These are phyloP conservation scores for Lactarius hengduanensis DNA, from an alignment of 768 basidiomycete genomes.

Conservation along the genomic window DNA sequence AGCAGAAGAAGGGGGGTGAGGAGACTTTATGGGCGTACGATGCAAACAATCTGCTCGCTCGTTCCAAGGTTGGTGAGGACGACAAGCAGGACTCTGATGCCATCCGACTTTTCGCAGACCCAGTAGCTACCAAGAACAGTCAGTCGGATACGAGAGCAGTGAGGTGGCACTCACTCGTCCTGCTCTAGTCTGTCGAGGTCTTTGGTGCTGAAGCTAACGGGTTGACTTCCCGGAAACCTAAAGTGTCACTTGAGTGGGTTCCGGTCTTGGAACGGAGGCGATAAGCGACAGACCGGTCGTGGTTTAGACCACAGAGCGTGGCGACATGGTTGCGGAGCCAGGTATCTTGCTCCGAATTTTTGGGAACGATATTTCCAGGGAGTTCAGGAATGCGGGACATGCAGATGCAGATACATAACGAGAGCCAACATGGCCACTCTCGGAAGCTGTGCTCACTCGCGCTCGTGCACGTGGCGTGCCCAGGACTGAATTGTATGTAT, in stretches of 20 bases:
- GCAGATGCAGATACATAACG: constrained; percentile 13
- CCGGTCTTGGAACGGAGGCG: background rate
- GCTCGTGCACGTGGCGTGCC: constrained; percentile 10
- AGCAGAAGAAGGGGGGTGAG: background rate
- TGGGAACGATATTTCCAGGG: constrained; percentile 58
- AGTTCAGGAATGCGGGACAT: constrained; percentile 56
- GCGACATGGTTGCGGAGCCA: constrained; percentile 69
- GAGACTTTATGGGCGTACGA: constrained; percentile 46
- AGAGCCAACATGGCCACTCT: background rate
- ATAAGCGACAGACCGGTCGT: constrained; percentile 52
- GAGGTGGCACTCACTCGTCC: constrained; percentile 62
- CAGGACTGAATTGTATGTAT: background rate
- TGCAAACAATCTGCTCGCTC: constrained; percentile 61
- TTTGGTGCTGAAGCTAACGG: constrained; percentile 77
- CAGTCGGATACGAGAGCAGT: background rate
- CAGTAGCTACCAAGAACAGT: constrained; percentile 65
- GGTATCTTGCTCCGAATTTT: constrained; percentile 56
- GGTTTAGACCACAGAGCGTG: constrained; percentile 59
- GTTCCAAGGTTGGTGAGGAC: constrained; percentile 57
- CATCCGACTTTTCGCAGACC: constrained; percentile 99
- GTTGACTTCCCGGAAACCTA: constrained; percentile 96
- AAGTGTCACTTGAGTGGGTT: background rate
- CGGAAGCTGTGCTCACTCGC: background rate
- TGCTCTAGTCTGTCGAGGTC: constrained; percentile 76
- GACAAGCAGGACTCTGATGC: constrained; percentile 84